phyloP scores from a whole-genome alignment of 2,329 filamentous ascomycete genomes.

The Pseudocercospora macadamiae region DNA sequence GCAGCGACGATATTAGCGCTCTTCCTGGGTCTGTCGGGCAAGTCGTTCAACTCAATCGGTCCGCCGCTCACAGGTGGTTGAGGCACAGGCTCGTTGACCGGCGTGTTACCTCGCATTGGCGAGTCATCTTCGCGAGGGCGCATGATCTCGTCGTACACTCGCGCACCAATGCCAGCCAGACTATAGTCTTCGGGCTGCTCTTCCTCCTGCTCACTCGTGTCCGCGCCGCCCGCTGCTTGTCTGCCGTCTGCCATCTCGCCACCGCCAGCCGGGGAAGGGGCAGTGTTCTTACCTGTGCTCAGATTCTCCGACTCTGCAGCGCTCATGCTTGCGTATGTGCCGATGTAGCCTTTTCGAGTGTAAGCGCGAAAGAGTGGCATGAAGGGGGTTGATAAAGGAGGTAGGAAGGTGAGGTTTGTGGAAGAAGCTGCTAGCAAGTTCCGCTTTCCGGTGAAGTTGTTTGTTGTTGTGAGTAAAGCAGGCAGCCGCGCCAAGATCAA shows the following conservation, averaged over 20 bases:
- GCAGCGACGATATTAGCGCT: too few species aligned
- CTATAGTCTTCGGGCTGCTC: background rate
- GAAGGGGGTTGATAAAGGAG: background rate
- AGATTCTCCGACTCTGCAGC: background rate
- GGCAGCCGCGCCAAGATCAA: background rate
- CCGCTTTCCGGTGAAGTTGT: background rate
- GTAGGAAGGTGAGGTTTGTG: background rate
- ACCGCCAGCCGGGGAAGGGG: background rate
- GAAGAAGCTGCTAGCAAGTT: background rate
- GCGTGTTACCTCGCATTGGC: background rate
- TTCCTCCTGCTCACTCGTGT: background rate
- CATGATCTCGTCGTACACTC: background rate
- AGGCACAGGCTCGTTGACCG: background rate
- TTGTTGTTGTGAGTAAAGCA: background rate
- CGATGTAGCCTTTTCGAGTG: background rate
- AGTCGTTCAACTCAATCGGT: background rate
- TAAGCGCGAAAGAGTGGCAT: background rate
- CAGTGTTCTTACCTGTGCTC: background rate
- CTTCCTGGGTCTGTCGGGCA: too few species aligned
- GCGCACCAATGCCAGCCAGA: background rate
- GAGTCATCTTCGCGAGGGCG: background rate
- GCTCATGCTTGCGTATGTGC: slow-evolving; percentile 3
- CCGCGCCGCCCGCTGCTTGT: background rate
- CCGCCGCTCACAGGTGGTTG: background rate
- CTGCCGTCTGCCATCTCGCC: background rate